Conservation (phyloP, 371 early-diverging fungal species). For the Phascolomyces articulosus region DNA sequence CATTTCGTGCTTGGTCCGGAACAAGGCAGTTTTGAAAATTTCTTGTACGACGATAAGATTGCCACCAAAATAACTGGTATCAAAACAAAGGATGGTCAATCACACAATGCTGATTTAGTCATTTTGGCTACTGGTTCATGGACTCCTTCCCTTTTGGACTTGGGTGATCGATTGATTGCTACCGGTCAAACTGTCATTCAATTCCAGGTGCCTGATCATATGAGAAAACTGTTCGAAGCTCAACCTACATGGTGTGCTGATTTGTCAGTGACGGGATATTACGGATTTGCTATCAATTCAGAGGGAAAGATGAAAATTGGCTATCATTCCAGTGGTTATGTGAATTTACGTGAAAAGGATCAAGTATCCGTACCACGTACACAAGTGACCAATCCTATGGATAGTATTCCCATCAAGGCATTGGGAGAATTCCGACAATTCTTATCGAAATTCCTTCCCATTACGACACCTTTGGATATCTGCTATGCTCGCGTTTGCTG, state of each 20-base stretch:
- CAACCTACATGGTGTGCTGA: conserved; percentile 58
- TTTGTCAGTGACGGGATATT: conserved; percentile 48
- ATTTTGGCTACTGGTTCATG: conserved; percentile 59
- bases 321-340: conserved; percentile 50
- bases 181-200: conserved; percentile 60
- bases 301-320: conserved; percentile 57
- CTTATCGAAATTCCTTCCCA: conserved; percentile 36
- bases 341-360: conserved; percentile 34
- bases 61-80: conserved; percentile 37
- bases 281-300: conserved; percentile 55
- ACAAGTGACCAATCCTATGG: conserved; percentile 32
- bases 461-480: conserved; percentile 32
- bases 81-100: conserved; percentile 40
- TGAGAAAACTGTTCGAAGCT: conserved; percentile 7
- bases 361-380: conserved; percentile 48
- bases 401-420: conserved; percentile 44
- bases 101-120: conserved; percentile 39
- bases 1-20: conserved; percentile 35
- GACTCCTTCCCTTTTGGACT: conserved; percentile 53
- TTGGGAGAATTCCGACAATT: conserved; percentile 34
- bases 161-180: conserved; percentile 36
- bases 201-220: conserved; percentile 23
- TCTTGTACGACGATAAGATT: conserved; percentile 17
- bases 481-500: conserved; percentile 40
- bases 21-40: conserved; percentile 31